Evolutionary conservation across 495 filamentous ascomycete genomes (phyloP).

Genomic region (Penicillium diatomitis): DNA sequence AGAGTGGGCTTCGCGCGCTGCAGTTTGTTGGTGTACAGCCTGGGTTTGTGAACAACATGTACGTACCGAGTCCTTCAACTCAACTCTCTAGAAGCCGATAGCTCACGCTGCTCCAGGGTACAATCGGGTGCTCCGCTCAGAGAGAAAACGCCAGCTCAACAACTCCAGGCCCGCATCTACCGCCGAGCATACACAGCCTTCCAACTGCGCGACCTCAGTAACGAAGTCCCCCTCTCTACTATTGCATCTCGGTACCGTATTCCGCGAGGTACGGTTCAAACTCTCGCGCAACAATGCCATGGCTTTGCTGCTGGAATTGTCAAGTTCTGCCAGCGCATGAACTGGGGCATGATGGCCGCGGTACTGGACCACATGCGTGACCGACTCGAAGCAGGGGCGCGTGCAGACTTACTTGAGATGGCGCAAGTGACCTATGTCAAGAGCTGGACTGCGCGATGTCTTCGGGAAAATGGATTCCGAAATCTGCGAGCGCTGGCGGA

Average conservation of each 20-base stretch:
- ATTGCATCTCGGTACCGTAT: conserved; percentile 63
- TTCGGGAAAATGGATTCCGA: conserved; percentile 70
- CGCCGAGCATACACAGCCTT: conserved; percentile 72
- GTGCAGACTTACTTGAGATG: conserved; percentile 62
- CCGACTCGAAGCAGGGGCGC: conserved; percentile 63
- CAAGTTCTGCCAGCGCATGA: conserved; percentile 67
- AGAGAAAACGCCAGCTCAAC: conserved; percentile 52
- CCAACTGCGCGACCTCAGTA: conserved; percentile 74
- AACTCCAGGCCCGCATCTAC: conserved; percentile 54
- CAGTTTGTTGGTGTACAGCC: conserved; percentile 62
- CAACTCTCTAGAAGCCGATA: neutral
- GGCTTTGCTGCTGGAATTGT: conserved; percentile 73
- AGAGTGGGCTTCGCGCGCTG: conserved; percentile 61
- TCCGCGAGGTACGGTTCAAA: conserved; percentile 63
- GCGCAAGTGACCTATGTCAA: conserved; percentile 71
- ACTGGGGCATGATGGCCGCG: conserved; percentile 65
- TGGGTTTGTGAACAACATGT: conserved; percentile 64
- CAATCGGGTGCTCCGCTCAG: conserved; percentile 55
- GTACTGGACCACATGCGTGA: conserved; percentile 71
- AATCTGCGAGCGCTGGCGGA: conserved; percentile 59
- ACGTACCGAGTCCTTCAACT: conserved; percentile 1
- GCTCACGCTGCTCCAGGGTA: conserved; percentile 38
- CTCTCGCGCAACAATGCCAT: conserved; percentile 62
- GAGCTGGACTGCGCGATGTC: conserved; percentile 63
- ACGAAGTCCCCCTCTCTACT: conserved; percentile 61